Conservation (phyloP, 2,329 filamentous ascomycete genomes). For the Cladosporium sp. region DNA sequence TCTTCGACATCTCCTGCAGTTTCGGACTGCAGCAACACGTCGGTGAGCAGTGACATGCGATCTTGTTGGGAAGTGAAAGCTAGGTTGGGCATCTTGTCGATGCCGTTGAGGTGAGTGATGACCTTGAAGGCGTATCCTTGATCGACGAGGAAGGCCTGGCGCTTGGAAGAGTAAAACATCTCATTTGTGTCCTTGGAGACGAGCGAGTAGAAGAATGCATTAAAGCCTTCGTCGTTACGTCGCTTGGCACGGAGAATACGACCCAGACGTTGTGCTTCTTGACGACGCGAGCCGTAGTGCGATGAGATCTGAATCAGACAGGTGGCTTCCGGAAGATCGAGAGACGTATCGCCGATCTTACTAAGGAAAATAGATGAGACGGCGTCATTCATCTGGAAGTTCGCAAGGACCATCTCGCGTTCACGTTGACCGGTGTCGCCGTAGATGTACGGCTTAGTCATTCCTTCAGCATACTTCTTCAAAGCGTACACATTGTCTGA, state of each 20-base stretch:
- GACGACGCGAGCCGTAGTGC: conserved; percentile 92
- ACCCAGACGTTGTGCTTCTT: conserved; percentile 90
- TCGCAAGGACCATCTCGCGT: conserved; percentile 80
- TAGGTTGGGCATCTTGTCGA: conserved; percentile 76
- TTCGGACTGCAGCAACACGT: conserved; percentile 85
- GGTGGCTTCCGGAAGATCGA: conserved; percentile 93
- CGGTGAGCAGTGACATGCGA: conserved; percentile 78
- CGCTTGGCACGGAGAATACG: conserved; percentile 92
- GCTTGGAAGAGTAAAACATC: conserved; percentile 96
- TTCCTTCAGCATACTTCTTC: conserved; percentile 74
- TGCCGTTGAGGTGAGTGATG: conserved; percentile 89
- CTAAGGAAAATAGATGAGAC: conserved; percentile 94
- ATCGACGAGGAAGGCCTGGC: conserved; percentile 94
- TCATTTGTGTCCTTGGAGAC: conserved; percentile 97
- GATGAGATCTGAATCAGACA: conserved; percentile 97
- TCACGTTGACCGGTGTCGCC: conserved; percentile 83
- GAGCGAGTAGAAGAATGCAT: conserved; percentile 97
- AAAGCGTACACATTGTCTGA: conserved; percentile 96
- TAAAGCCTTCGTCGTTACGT: conserved; percentile 95
- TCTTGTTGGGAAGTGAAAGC: conserved; percentile 76
- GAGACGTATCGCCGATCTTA: conserved; percentile 97
- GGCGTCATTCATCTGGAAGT: conserved; percentile 87
- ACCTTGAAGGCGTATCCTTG: conserved; percentile 99
- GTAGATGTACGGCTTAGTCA: conserved; percentile 86
- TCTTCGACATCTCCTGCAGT: conserved; percentile 67